A percentile compares a stretch with the other conserved stretches of the same genome.
These are phyloP conservation scores for Beauveria sp. DNA, from an alignment of 2,329 filamentous ascomycete genomes.

Conservation along the genomic window DNA sequence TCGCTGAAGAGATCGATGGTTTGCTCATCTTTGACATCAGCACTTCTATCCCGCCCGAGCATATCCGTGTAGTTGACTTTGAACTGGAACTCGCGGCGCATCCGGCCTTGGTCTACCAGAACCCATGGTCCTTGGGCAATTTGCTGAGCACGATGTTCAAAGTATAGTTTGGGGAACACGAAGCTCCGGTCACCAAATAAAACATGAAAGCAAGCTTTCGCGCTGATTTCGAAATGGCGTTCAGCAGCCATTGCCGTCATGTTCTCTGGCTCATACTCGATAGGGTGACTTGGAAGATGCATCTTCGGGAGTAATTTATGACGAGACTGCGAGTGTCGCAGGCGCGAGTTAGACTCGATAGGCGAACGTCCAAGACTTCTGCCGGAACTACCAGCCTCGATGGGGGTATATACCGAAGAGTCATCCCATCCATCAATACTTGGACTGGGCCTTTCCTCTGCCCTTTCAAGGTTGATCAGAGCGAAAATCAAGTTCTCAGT, in stretches of 20 bases:
- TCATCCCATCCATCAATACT: constrained; percentile 92
- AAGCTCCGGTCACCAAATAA: constrained; percentile 95
- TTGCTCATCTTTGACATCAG: constrained; percentile 71
- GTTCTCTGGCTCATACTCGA: constrained; percentile 75
- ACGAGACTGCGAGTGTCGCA: constrained; percentile 26
- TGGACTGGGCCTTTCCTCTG: constrained; percentile 53
- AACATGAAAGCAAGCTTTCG: constrained; percentile 92
- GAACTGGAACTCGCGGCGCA: constrained; percentile 76
- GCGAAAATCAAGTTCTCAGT: constrained; percentile 63
- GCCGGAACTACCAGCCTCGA: constrained; percentile 46
- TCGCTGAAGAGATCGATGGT: constrained; percentile 77
- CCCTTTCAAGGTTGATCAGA: constrained; percentile 67
- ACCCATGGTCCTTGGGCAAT: constrained; percentile 86
- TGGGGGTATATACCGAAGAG: constrained; percentile 52
- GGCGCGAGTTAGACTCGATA: constrained; percentile 27
- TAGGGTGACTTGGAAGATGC: constrained; percentile 71
- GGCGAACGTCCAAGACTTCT: constrained; percentile 25
- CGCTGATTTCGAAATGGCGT: constrained; percentile 79
- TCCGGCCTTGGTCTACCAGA: constrained; percentile 58
- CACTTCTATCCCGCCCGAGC: constrained; percentile 53
- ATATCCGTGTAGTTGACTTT: constrained; percentile 61
- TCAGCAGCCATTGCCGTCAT: constrained; percentile 71
- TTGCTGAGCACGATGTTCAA: constrained; percentile 68
- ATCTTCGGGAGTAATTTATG: constrained; percentile 56
- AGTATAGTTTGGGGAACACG: constrained; percentile 85